Conservation (phyloP, 2,329 filamentous ascomycete genomes). For the Hymenoscyphus linearis region DNA sequence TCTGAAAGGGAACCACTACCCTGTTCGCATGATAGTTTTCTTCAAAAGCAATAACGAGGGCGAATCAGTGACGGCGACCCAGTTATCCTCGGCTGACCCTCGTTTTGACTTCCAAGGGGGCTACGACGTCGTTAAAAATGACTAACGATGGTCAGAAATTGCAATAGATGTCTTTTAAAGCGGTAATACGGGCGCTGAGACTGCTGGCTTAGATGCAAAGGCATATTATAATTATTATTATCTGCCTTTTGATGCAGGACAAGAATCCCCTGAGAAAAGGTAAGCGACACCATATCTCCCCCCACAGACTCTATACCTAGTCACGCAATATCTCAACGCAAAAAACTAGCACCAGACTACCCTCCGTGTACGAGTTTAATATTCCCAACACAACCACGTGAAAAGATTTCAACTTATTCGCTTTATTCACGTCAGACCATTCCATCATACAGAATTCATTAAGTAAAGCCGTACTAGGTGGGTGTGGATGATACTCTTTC, state of each 20-base stretch:
- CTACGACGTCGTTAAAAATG: neutral
- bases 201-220: neutral
- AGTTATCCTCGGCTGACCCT: neutral
- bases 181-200: neutral
- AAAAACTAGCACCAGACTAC: too few species aligned
- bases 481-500: too few species aligned
- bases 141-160: neutral
- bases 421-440: too few species aligned
- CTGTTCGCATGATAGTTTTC: neutral
- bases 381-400: too few species aligned
- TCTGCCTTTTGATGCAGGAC: neutral
- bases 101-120: neutral
- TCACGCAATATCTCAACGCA: too few species aligned
- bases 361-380: too few species aligned
- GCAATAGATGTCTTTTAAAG: neutral
- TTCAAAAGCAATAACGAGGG: neutral
- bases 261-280: neutral
- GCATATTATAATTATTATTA: neutral
- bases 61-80: neutral
- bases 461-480: too few species aligned
- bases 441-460: too few species aligned
- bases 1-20: neutral
- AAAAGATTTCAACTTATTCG: too few species aligned
- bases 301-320: too few species aligned
- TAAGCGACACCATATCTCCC: too few species aligned